phyloP scores from a whole-genome alignment of 352 stramenopile genomes.

The Globisporangium polare region DNA sequence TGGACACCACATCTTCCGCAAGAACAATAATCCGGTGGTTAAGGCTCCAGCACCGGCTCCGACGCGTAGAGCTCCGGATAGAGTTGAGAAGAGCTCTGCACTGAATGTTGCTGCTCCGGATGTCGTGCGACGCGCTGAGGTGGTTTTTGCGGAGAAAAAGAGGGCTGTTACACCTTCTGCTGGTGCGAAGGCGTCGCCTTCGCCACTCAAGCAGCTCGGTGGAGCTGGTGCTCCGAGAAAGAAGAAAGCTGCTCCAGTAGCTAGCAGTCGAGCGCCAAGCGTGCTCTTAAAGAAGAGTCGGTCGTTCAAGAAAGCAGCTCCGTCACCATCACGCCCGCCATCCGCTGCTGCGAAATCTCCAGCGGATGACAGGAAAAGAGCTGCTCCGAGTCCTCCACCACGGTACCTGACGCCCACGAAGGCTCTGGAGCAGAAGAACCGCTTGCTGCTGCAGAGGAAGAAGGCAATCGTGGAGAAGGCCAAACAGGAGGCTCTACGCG shows the following conservation, averaged over 20 bases:
- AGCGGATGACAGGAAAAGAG: not conserved
- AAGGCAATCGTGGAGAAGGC: conserved; percentile 19
- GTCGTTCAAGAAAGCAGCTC: conserved; percentile 16
- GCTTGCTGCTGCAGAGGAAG: conserved; percentile 22
- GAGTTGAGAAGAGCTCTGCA: conserved; percentile 1
- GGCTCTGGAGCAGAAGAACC: conserved; percentile 16
- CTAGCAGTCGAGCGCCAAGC: not conserved
- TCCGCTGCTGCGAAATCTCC: not conserved
- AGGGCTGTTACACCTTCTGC: not conserved
- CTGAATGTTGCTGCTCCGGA: not conserved
- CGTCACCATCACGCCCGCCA: not conserved
- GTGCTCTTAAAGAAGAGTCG: conserved; percentile 14
- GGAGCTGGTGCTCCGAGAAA: conserved; percentile 10
- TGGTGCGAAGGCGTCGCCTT: not conserved
- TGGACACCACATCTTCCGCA: conserved; percentile 62
- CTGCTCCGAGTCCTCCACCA: conserved; percentile 4
- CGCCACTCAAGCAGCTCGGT: conserved; percentile 3
- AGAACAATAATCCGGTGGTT: conserved; percentile 10
- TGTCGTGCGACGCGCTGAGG: conserved; percentile 8
- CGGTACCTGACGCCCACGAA: conserved; percentile 11
- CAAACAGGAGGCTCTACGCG: conserved; percentile 11
- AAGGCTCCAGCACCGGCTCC: not conserved
- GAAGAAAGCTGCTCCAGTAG: conserved; percentile 4
- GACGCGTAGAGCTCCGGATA: not conserved
- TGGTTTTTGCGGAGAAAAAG: conserved; percentile 2